Evolutionary conservation across 371 early-diverging fungal genomes (phyloP), one percentile per base, ranked within the genome.

Genomic region (Rhizomucor pusillus): DNA sequence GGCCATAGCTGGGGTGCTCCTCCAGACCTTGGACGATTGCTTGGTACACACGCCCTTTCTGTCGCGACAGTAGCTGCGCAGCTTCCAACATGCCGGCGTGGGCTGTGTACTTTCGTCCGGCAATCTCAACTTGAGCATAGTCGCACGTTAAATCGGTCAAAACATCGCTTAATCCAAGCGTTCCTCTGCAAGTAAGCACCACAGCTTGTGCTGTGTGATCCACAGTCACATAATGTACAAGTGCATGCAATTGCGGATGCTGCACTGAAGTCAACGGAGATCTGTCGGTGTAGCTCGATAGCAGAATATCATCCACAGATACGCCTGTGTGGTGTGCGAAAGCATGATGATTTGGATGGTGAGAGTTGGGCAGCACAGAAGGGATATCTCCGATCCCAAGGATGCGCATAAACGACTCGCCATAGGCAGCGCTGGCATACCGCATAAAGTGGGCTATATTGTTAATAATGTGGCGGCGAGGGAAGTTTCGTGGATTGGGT

Each of bases 161-260:
- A 16, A 92, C 69, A 57, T 96, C 97, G 4, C 86, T 85, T 47
- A 95, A 67, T 0, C 94, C 93, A 11, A 95, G 75, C 1, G 97
- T 96, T 5, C 97, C 97, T 1, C 97, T 87, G 48, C 92, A 88
- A 0, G 94, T 91, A 11, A 96, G 56, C 0, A 95, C 92, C 6
- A 96, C 79, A 0, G 88, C 73, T 37, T 84, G 69, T 0, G 90
- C 77, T 3, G 68, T 68, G 53, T 91, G 93, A 62, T 95, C 94
- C 4, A 93, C 80, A 4, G 84, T 81, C 16, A 95, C 85, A 63
- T 90, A 94, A 64, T 94, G 92, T 0, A 90, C 91, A 2, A 90
- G 71, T 1, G 88, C 86, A 57, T 90, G 87, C 40, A 91, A 73
- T 40, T 77, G 75, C 1, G 90, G 85, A 25, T 69, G 69, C 25